Base-by-base conservation (phyloP, 192 early-diverging fungal species). In the Cladochytrium replicatum region DNA sequence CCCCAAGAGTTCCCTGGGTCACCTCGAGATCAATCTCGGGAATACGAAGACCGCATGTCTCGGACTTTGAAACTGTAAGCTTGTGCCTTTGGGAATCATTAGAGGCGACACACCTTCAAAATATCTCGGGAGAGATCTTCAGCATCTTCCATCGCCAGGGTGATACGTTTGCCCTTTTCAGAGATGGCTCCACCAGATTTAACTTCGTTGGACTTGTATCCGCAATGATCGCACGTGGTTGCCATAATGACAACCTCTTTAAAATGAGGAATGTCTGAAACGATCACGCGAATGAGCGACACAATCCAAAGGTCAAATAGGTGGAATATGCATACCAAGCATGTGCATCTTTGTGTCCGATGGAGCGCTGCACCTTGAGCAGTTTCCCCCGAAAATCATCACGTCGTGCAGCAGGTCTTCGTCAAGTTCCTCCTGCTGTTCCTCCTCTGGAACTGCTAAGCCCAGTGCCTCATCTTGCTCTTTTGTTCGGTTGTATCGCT, bases 221-320 rank as follows among this genome's bases (percentile, higher is more conserved):
- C 93, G 61, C 93, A 96, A 21, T 32, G 17, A 34, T 94, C 88
- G 67, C 93, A 96, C 38, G 72, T 72, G 2, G 91, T 94, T 11
- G 89, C 81, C 93, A 93, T 94, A 54, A 96, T 87, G 39, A 96
- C 82, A 8, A 94, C 87, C 46, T 96, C 83, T 60, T 93, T 93
- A 61, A 96, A 96, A 54, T 96, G 89, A 30, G 91, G 91, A 54
- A 95, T 93, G 46, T 90, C 74, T 61, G 29, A 8, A 19, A 17
- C 43, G 25, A 41, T 29, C 25, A 32, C 32, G 9, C 8, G 29
- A 8, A 52, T 48, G 17, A 24, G 5, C 6, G 8, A 48, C 5
- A 21, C 30, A 6, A 31, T 15, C 8, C 15, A 52, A 52, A 52
- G 25, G 21, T 22, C 5, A 17, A 48, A 41, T 5, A 48, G 15